These are phyloP conservation scores for Pittosporum tobira DNA, from an alignment of 129 eudicot genomes.

Conservation along the genomic window DNA sequence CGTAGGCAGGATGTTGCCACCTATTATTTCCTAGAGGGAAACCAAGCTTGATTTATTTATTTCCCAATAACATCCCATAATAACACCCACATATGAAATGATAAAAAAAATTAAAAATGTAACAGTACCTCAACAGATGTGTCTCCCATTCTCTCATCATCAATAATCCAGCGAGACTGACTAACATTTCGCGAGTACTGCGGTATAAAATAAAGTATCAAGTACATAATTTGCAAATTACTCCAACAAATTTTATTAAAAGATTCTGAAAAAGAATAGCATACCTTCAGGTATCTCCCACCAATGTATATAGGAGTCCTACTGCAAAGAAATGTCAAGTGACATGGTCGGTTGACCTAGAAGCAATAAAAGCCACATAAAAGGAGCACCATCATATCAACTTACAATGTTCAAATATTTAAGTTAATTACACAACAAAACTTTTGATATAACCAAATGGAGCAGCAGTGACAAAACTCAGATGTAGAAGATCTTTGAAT, in stretches of 20 bases:
- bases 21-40: conserved; percentile 69
- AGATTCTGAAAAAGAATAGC: not conserved
- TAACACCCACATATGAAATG: not conserved
- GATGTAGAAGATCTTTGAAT: conserved; percentile 7
- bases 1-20: conserved; percentile 64
- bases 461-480: conserved; percentile 14
- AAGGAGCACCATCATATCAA: not conserved
- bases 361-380: not conserved
- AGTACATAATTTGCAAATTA: not conserved
- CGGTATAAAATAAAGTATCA: conserved; percentile 16
- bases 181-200: conserved; percentile 96
- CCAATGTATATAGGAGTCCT: conserved; percentile 75
- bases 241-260: not conserved
- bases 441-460: conserved; percentile 8
- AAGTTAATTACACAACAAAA: not conserved
- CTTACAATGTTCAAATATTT: not conserved
- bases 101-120: not conserved
- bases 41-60: not conserved
- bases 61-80: not conserved
- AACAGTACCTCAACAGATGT: conserved; percentile 82
- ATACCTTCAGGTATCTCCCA: conserved; percentile 96
- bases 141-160: conserved; percentile 96
- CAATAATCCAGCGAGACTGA: conserved; percentile 95
- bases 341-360: conserved; percentile 66
- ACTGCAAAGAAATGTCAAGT: conserved; percentile 40